Evolutionary conservation across 306 rosid species (phyloP), one percentile per base, ranked within the genome.

Genomic region (Vigna nakashimae): DNA sequence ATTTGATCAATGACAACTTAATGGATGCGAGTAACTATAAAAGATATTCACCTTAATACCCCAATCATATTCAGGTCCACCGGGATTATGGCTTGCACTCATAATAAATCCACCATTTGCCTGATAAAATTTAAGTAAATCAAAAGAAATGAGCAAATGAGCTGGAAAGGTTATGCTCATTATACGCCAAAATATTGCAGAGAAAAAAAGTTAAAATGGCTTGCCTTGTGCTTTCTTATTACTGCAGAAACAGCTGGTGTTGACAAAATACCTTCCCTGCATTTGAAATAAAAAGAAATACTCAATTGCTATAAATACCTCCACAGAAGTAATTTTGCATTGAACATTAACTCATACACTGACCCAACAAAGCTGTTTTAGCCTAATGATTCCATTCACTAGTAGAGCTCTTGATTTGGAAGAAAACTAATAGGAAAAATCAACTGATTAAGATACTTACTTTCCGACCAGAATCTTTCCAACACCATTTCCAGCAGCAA

Each of bases 31-130:
- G 52, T 24, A 60, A 32, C 12, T 30, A 48, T 20, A 80, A 73
- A 83, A 66, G 28, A 43, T 63, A 74, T 5, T 90, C 81, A 96
- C 99, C 97, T 96, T 96, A 79, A 96, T 96, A 66, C 98, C 99
- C 99, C 98, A 96, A 82, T 96, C 99, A 82, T 91, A 90, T 65
- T 96, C 98, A 81, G 98, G 98, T 7, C 99, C 99, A 32, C 99
- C 98, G 14, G 98, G 99, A 85, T 96, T 93, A 77, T 96, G 99
- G 87, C 98, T 96, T 45, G 98, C 98, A 79, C 99, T 96, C 99
- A 93, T 96, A 76, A 96, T 87, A 84, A 96, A 93, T 84, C 99
- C 99, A 75, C 99, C 98, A 80, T 96, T 91, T 64, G 98, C 99
- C 98, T 95, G 75, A 65, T 65, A 50, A 85, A 76, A 43, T 65